Conservation (phyloP, 2,329 filamentous ascomycete genomes). For the Verticillium nonalfalfae region DNA sequence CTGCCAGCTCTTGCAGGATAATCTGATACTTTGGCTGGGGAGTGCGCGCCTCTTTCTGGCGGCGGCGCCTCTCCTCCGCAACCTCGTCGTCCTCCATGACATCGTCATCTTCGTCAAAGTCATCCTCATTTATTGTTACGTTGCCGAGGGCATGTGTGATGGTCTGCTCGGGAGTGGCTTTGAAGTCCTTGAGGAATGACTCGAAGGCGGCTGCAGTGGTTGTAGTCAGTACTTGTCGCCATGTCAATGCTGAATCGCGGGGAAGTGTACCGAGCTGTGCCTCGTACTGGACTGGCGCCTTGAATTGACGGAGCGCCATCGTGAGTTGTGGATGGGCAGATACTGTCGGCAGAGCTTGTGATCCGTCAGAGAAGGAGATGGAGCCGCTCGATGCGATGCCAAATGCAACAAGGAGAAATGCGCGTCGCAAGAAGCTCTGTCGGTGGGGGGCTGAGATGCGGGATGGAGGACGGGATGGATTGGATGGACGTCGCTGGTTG, state of each 20-base stretch:
- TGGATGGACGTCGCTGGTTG: background rate
- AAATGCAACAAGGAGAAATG: background rate
- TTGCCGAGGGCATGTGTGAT: slow-evolving; percentile 77
- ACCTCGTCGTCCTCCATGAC: slow-evolving; percentile 74
- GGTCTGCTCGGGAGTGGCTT: slow-evolving; percentile 64
- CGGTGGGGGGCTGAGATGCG: slow-evolving; percentile 15
- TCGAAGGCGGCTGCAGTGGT: slow-evolving; percentile 64
- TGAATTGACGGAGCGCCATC: slow-evolving; percentile 84
- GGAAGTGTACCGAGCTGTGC: slow-evolving; percentile 67
- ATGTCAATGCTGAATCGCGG: slow-evolving; percentile 6
- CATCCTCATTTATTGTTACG: slow-evolving; percentile 82
- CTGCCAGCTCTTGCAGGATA: slow-evolving; percentile 78
- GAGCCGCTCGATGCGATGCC: background rate
- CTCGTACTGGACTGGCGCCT: slow-evolving; percentile 77
- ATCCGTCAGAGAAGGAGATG: background rate
- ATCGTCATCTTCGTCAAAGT: slow-evolving; percentile 83
- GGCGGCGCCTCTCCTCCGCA: slow-evolving; percentile 31
- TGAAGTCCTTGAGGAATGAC: slow-evolving; percentile 83
- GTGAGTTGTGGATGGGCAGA: slow-evolving; percentile 11
- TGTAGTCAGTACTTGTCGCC: background rate
- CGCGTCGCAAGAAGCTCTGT: background rate
- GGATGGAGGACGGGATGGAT: slow-evolving; percentile 5
- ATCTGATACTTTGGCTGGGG: slow-evolving; percentile 84
- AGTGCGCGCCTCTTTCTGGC: slow-evolving; percentile 39
- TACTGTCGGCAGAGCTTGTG: background rate